These are phyloP conservation scores for Epichloe coenophiala DNA, from an alignment of 2,329 filamentous ascomycete species.

Conservation along the genomic window DNA sequence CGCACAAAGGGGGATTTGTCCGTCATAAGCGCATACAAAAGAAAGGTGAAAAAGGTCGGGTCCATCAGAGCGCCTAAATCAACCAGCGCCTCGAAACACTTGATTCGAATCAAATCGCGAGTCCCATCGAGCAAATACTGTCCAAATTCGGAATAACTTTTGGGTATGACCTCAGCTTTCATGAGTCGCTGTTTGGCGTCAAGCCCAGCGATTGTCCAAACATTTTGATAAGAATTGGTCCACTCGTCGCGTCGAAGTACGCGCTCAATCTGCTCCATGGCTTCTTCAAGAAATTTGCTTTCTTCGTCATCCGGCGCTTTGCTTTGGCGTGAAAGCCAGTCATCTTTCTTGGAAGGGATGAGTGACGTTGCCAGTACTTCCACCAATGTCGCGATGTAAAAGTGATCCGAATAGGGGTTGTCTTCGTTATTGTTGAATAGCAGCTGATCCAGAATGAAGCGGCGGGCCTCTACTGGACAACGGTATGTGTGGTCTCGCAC, in stretches of 20 bases:
- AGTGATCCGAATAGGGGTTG: constrained; percentile 78
- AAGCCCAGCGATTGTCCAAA: constrained; percentile 49
- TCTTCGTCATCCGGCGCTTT: constrained; percentile 32
- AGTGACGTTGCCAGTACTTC: constrained; percentile 45
- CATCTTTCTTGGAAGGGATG: constrained; percentile 33
- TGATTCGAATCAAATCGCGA: constrained; percentile 48
- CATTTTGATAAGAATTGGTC: constrained; percentile 53
- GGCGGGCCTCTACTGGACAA: constrained; percentile 65
- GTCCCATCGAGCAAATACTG: constrained; percentile 54
- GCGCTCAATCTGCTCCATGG: constrained; percentile 50
- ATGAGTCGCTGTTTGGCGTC: constrained; percentile 49
- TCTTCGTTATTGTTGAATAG: constrained; percentile 90
- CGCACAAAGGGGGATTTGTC: constrained; percentile 50
- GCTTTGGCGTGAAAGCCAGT: constrained; percentile 30
- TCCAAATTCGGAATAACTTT: constrained; percentile 40
- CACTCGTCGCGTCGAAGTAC: constrained; percentile 57
- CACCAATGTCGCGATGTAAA: constrained; percentile 75
- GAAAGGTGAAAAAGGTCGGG: constrained; percentile 38
- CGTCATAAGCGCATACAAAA: constrained; percentile 45
- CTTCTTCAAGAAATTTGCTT: constrained; percentile 35
- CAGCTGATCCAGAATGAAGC: constrained; percentile 78
- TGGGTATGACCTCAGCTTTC: constrained; percentile 48
- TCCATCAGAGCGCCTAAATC: constrained; percentile 49
- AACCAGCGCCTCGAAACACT: constrained; percentile 50
- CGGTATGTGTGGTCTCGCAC: constrained; percentile 62